A percentile compares a stretch with the other conserved stretches of the same genome.
Evolutionary conservation across 2,329 filamentous ascomycete species (phyloP).

Genomic region (Didymella pomorum): DNA sequence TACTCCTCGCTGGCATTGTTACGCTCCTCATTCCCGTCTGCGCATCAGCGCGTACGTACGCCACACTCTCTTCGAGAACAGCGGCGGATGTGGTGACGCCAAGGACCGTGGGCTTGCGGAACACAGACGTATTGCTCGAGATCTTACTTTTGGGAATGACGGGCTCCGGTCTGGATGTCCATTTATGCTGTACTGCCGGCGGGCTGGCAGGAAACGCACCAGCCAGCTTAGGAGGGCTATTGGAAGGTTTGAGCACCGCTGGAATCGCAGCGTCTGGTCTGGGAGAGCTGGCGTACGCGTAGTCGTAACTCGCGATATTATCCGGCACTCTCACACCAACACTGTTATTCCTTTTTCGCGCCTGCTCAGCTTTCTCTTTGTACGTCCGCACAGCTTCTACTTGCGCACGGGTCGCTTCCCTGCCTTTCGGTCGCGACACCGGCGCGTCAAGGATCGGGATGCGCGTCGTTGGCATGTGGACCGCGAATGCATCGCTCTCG

Average conservation of each 20-base stretch:
- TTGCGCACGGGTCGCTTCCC: conserved; percentile 30
- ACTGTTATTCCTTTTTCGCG: conserved; percentile 34
- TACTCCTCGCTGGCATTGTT: conserved; percentile 18
- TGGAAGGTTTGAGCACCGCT: conserved; percentile 16
- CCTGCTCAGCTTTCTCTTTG: conserved; percentile 37
- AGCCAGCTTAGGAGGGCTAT: conserved; percentile 27
- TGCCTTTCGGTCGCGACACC: conserved; percentile 24
- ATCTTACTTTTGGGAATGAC: conserved; percentile 5
- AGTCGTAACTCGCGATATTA: conserved; percentile 41
- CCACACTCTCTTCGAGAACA: conserved; percentile 9
- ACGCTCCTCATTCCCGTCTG: conserved; percentile 19
- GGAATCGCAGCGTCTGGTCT: conserved; percentile 11
- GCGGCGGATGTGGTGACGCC: conserved; percentile 12
- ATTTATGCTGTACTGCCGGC: conserved; percentile 29
- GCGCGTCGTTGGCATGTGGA: conserved; percentile 46
- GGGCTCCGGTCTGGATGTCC: conserved; percentile 14
- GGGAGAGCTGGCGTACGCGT: conserved; percentile 25
- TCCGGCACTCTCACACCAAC: conserved; percentile 35
- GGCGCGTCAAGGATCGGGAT: conserved; percentile 38
- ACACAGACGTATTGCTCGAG: conserved; percentile 18
- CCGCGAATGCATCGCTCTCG: conserved; percentile 46
- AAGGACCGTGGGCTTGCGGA: conserved; percentile 22
- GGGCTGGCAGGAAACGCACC: conserved; percentile 42
- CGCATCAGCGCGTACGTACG: conserved; percentile 21
- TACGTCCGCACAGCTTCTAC: conserved; percentile 42